Conservation (phyloP, 257 asterid genomes). For the Solanum chaucha region DNA sequence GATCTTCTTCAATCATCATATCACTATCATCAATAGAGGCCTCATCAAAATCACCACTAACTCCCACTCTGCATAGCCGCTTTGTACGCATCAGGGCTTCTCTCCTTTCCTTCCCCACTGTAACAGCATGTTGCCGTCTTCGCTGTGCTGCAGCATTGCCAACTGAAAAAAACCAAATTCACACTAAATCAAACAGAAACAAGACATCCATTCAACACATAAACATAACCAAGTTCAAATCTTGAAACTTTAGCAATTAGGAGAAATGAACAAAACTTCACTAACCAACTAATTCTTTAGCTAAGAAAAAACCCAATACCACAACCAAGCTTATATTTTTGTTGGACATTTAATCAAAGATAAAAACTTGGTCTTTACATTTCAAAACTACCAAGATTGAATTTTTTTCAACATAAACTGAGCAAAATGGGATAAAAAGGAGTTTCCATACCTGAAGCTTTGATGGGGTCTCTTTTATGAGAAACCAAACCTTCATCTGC, state of each 20-base stretch:
- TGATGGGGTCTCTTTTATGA: conserved; percentile 57
- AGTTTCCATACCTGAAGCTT: conserved; percentile 52
- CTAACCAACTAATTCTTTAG: neutral
- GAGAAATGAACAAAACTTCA: neutral
- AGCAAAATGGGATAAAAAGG: neutral
- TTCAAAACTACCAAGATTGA: neutral
- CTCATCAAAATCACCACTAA: conserved; percentile 32
- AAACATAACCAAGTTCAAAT: neutral
- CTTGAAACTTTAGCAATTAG: neutral
- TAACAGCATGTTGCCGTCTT: conserved; percentile 71
- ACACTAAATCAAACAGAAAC: neutral
- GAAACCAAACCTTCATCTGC: conserved; percentile 58
- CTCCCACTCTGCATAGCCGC: conserved; percentile 75
- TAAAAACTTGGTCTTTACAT: neutral
- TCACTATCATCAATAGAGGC: conserved; percentile 32
- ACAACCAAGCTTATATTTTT: neutral
- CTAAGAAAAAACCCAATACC: neutral
- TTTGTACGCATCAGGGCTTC: conserved; percentile 82
- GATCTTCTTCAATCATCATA: conserved; percentile 70
- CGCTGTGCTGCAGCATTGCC: conserved; percentile 74
- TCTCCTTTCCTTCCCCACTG: conserved; percentile 80
- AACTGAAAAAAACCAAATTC: conserved; percentile 31
- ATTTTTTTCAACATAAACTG: neutral
- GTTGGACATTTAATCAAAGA: neutral
- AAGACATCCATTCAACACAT: neutral